phyloP scores from a whole-genome alignment of 306 rosid genomes.

The cucumber (Cucumis sativus) region Cucumber_9930_V3 NC_026655.2:12426501-12427000 shows the following conservation, averaged over 20 bases:
- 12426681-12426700: conserved; percentile 83
- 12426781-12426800: conserved; percentile 57
- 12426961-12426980: conserved; percentile 35
- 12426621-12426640: conserved; percentile 59
- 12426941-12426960: conserved; percentile 40
- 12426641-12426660: conserved; percentile 72
- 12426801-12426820: conserved; percentile 48
- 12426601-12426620: conserved; percentile 74
- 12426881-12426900: conserved; percentile 53
- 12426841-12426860: conserved; percentile 64
- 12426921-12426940: conserved; percentile 28
- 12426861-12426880: conserved; percentile 49
- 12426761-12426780: conserved; percentile 66
- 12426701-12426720: conserved; percentile 94
- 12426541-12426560: conserved; percentile 84
- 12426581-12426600: conserved; percentile 81
- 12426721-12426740: conserved; percentile 70
- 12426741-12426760: conserved; percentile 85
- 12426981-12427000: conserved; percentile 29
- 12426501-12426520: conserved; percentile 86
- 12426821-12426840: conserved; percentile 54
- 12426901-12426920: conserved; percentile 33
- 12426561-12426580: conserved; percentile 83
- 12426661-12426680: conserved; percentile 65
- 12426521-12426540: conserved; percentile 93